Base-by-base conservation (phyloP, 2,329 filamentous ascomycete species). In the Pseudocercospora pini-densiflorae region DNA sequence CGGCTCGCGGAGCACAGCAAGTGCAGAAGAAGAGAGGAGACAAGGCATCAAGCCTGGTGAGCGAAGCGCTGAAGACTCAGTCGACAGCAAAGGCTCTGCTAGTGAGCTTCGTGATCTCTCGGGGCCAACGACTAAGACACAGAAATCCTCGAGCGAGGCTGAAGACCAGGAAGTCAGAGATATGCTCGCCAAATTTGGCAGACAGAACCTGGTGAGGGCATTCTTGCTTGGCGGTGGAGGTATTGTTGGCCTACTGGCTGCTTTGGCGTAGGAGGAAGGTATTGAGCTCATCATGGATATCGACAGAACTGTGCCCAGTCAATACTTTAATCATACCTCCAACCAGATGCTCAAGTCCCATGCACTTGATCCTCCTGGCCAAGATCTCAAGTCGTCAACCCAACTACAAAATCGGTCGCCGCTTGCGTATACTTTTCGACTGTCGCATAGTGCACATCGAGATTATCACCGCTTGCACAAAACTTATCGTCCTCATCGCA, bases 131-230 rank as follows among this genome's bases (percentile, higher is more conserved):
- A 72, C 72, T 19, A 71, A 75, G 63, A 78, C 74, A 7, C 76
- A 65, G 16, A 75, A 78, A 59, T 76, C 76, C n/a, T 77, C 76
- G 7, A 72, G 76, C 0, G 69, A 79, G 64, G 79, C 80, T 59
- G 79, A 80, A 10, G 75, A 80, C 55, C 70, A 75, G 59, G 70
- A 75, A 16, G 80, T 80, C 73, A 77, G 79, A 73, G 74, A 74
- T 19, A 75, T 77, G 43, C 75, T 80, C 64, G 76, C 62, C 5
- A 71, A 71, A 29, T 79, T 73, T 59, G 70, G 65, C 4, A 64
- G 58, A 62, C 65, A 74, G 59, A 76, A 76, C 68, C 21, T 66
- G 21, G 59, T 71, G 4, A 63, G 74, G 23, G 73, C 71, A 7
- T 59, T 68, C 14, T 61, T 75, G 53, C 64, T 74, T n/a, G 73